Percentiles rank a stretch among this genome's conserved stretches.
Evolutionary conservation across 108 stramenopile species (phyloP).

Genomic region (Fistulifera pelliculosa): DNA sequence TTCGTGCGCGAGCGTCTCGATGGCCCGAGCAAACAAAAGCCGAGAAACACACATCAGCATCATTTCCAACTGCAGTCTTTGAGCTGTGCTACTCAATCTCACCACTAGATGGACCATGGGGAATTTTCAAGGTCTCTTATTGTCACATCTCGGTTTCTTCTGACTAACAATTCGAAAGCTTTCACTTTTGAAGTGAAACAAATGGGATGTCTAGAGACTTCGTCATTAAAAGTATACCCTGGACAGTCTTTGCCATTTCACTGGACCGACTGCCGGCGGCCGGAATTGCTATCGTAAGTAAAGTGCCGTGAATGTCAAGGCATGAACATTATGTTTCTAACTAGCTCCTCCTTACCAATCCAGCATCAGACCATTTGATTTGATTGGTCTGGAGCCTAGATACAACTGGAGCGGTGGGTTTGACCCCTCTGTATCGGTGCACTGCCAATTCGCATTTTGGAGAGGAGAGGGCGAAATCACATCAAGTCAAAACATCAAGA

Average conservation of each 20-base stretch:
- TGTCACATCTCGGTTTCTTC: slow-evolving; percentile 47
- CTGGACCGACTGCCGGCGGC: slow-evolving; percentile 51
- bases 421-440: slow-evolving; percentile 62
- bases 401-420: slow-evolving; percentile 70
- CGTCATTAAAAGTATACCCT: slow-evolving; percentile 20
- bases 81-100: slow-evolving; percentile 56
- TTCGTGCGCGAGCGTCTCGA: slow-evolving; percentile 38
- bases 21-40: slow-evolving; percentile 29
- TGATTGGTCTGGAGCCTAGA: neutral
- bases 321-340: no score
- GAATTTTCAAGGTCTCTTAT: slow-evolving; percentile 49
- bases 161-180: slow-evolving; percentile 44
- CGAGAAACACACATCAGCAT: no score
- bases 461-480: slow-evolving; percentile 2
- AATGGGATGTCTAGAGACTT: slow-evolving; percentile 34
- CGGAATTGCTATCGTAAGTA: slow-evolving; percentile 25
- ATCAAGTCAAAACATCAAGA: slow-evolving; percentile 20
- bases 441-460: slow-evolving; percentile 32
- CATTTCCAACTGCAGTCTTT: slow-evolving; percentile 9
- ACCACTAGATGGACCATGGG: slow-evolving; percentile 53
- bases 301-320: no score
- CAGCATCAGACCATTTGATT: slow-evolving; percentile 11
- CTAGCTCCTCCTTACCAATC: no score
- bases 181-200: slow-evolving; percentile 53
- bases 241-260: slow-evolving; percentile 46